phyloP scores from a whole-genome alignment of 2,329 filamentous ascomycete species.

The Colletotrichum sp. region DNA sequence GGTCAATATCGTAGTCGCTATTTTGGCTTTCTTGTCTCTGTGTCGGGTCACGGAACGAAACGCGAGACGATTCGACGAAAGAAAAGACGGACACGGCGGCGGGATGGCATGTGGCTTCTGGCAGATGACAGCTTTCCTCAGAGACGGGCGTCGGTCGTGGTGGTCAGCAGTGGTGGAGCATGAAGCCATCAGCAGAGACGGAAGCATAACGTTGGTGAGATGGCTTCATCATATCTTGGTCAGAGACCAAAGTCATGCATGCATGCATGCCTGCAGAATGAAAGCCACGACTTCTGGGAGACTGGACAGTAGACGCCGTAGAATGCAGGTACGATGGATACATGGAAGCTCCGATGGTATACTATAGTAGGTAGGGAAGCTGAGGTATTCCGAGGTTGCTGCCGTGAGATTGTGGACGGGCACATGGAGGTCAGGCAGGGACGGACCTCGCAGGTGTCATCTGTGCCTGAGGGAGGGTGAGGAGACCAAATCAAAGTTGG shows the following conservation, averaged over 20 bases:
- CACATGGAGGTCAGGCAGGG: not conserved
- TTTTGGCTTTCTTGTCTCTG: not conserved
- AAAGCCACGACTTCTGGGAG: not conserved
- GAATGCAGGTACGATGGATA: not conserved
- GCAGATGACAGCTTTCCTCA: not conserved
- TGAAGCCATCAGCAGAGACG: not conserved
- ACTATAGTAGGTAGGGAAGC: not conserved
- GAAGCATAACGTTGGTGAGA: conserved; percentile 5
- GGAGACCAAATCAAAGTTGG: not conserved
- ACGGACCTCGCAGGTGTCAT: not conserved
- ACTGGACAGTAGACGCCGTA: not conserved
- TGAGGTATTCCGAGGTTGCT: not conserved
- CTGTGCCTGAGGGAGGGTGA: not conserved
- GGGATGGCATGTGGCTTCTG: not conserved
- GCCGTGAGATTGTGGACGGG: not conserved
- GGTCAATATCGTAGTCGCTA: not conserved
- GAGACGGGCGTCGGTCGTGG: not conserved
- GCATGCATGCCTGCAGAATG: not conserved
- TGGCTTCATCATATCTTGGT: not conserved
- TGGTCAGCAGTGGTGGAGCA: not conserved
- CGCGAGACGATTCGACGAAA: not conserved
- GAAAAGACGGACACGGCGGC: not conserved
- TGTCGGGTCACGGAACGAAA: not conserved
- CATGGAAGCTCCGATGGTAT: not conserved
- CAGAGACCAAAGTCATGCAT: not conserved